Evolutionary conservation across 2,329 filamentous ascomycete species (phyloP), one percentile per base, ranked within the genome.

Genomic region (Boeremia lycopersici): DNA sequence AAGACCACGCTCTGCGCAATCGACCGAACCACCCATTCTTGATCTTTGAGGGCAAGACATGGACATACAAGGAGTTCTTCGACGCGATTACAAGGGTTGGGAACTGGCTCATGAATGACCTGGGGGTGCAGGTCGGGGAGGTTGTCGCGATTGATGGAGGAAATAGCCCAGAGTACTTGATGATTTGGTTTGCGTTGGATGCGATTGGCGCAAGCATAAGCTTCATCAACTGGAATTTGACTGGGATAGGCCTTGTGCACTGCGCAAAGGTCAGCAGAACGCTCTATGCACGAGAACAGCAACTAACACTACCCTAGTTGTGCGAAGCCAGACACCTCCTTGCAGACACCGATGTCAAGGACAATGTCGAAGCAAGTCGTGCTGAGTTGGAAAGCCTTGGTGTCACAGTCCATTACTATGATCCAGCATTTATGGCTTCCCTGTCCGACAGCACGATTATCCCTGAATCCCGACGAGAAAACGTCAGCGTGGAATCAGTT

Each of bases 261-360:
- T 76, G 72, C 36, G 63, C 69, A 11, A 67, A 69, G 60, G 70
- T 72, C 43, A 28, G 59, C 51, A 19, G 8, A 75, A 81, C 69
- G 64, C 35, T 6, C 62, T 48, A 1, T 30, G 28, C 2, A 42
- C 15, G 3, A 13, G 11, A 25, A 80, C 5, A 26, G 12, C 17
- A 17, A n/a, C 81, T 11, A 82, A 89, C 69, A 76, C 33, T 4
- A 7, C 82, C 12, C 63, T 83, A 50, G 75, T 78, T 44, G 63
- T 91, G 53, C 77, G 72, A 72, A 70, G 55, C 59, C 76, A 76
- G 46, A 77, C 84, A 57, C 68, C 76, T 56, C 69, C 75, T 15
- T 73, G 78, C 47, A 74, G 80, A 39, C 73, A 77, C 0, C 71
- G 80, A 53, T 74, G 82, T 60, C 81, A 84, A 2, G 76, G 77